These are phyloP conservation scores for Leishmania braziliensis DNA, from an alignment of 208 protist species.

Conservation along the genomic window DNA sequence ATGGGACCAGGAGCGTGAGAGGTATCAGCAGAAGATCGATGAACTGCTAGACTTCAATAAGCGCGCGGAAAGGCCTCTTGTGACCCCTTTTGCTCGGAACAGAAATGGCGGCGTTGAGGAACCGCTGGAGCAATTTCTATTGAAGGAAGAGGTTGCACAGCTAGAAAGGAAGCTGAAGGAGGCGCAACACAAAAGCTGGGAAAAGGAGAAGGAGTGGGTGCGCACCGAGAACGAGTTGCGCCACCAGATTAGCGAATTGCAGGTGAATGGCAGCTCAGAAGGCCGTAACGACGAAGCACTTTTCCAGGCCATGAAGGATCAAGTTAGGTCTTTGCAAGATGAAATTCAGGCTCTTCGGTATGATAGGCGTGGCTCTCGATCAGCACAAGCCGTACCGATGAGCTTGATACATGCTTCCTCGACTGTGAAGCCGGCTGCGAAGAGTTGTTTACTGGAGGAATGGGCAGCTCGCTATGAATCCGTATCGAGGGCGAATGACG, in stretches of 20 bases:
- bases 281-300: conserved; percentile 52
- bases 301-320: conserved; percentile 63
- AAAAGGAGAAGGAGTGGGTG: conserved; percentile 72
- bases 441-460: not conserved
- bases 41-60: conserved; percentile 39
- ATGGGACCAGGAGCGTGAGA: conserved; percentile 64
- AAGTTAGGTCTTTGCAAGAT: conserved; percentile 42
- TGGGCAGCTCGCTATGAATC: conserved; percentile 27
- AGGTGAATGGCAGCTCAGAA: conserved; percentile 26
- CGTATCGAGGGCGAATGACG: conserved; percentile 40
- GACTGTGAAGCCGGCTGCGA: not conserved
- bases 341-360: conserved; percentile 30
- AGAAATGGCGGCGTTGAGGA: conserved; percentile 9
- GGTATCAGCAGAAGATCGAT: conserved; percentile 53
- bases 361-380: conserved; percentile 16
- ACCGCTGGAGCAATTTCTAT: conserved; percentile 53
- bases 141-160: conserved; percentile 74
- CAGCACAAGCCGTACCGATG: not conserved
- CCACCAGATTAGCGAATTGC: conserved; percentile 36
- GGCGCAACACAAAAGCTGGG: conserved; percentile 50
- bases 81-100: not conserved
- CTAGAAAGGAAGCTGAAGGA: conserved; percentile 74
- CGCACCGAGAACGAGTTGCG: conserved; percentile 42
- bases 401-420: not conserved
- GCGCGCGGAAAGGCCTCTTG: conserved; percentile 10